Evolutionary conservation across 768 basidiomycete species (phyloP), one percentile per base, ranked within the genome.

Genomic region (Grammothele lineata): DNA sequence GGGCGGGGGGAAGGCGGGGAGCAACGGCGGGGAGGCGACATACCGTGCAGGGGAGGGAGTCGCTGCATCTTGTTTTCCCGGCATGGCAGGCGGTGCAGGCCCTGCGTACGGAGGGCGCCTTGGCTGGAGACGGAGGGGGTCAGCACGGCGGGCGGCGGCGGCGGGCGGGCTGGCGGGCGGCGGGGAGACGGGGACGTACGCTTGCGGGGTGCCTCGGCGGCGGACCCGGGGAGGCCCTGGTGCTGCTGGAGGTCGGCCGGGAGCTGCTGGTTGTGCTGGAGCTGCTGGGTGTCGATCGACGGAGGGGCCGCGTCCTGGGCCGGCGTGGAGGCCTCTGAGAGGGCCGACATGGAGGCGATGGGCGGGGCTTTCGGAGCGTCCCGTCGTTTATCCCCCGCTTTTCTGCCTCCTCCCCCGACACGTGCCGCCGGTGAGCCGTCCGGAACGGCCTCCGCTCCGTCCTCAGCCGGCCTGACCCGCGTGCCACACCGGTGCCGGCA

Each of bases 31-130:
- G 40, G 37, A 41, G 2, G 36, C 12, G 22, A 56, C 66, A 10
- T 53, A 85, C 86, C 79, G 88, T 87, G 66, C 87, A 90, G 7
- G 87, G 87, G 17, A 90, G 73, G 26, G 80, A 80, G 66, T 90
- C 87, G 57, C 85, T 87, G 58, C 87, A 90, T 56, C 87, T 72
- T 11, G 87, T 90, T 69, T 90, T 90, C 42, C 87, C 87, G 41
- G 85, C 71, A 65, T 90, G 87, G 66, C 87, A 90, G 12, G 87
- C 83, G 32, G 81, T 76, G 54, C 87, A 90, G 1, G 87, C 87
- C 53, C 87, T 75, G 54, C 87, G 78, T 45, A 88, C 87, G 36
- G 86, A 88, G 25, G 87, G 86, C 36, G 83, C 84, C 67, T 90
- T 88, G 50, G 85, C 85, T 87, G 62, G 40, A 47, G 39, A 54